Evolutionary conservation across 768 basidiomycete genomes (phyloP), one percentile per base, ranked within the genome.

Genomic region (Exsudoporus frostii): DNA sequence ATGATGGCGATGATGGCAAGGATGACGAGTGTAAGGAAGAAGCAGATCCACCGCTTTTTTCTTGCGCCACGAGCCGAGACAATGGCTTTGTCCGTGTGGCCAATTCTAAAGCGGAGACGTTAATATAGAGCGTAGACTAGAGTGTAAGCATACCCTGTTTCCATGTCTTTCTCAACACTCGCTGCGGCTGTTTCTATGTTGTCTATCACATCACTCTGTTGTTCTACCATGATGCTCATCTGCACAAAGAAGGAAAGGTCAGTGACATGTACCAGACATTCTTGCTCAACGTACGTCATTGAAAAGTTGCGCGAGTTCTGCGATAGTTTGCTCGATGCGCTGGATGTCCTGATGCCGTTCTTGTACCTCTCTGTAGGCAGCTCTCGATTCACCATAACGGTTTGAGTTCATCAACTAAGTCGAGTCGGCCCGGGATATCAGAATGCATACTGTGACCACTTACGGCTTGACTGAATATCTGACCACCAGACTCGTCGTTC

Each of bases 1-100:
- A 90, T 74, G 47, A 88, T 76, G 41, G 80, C 85, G 41, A 83
- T 75, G 44, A 90, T 80, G 57, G 85, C 80, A 53, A 87, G 75
- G 49, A 93, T 64, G 53, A 91, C 65, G 51, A 94, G 64, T 51
- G 72, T 65, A 55, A 92, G 83, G 72, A 83, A 67, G 79, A 96
- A 96, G 74, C 95, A 98, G 68, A 96, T 95, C 93, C 94, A 97
- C 64, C 94, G 85, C 81, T 96, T 98, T 73, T 87, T 92, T 55
- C 96, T 85, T 20, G 96, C 96, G 30, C 87, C 81, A 29, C 89
- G 81, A 20, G 96, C 96, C 34, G 88, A 92, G 34, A 73, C 76
- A 48, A 98, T 89, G 7, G 95, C 96, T 64, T 89, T 90, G 43
- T 88, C 83, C 1, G 92, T 91, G 68, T 97, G 89, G 56, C 79